phyloP scores from a whole-genome alignment of 495 filamentous ascomycete genomes.

The Penicillium riverlandense region DNA sequence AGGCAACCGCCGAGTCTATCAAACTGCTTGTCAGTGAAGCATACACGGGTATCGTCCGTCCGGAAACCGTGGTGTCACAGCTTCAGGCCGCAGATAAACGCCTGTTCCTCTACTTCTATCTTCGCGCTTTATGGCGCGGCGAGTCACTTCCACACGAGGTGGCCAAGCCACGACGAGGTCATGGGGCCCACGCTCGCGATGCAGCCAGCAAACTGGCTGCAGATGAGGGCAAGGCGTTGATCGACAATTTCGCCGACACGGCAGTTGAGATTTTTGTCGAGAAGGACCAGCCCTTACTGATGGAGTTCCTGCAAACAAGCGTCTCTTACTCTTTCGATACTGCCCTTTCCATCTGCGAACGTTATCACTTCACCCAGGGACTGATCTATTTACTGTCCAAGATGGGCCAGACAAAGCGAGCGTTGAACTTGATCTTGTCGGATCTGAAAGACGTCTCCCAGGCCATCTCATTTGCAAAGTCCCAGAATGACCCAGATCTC shows the following conservation, averaged over 20 bases:
- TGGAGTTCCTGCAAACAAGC: conserved; percentile 79
- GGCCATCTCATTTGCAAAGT: conserved; percentile 89
- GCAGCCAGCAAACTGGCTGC: conserved; percentile 40
- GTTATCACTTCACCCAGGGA: conserved; percentile 71
- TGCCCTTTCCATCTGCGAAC: conserved; percentile 74
- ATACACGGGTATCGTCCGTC: conserved; percentile 75
- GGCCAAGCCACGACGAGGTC: conserved; percentile 32
- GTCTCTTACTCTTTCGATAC: conserved; percentile 72
- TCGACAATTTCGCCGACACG: conserved; percentile 79
- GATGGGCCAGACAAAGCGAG: conserved; percentile 84
- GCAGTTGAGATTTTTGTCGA: conserved; percentile 78
- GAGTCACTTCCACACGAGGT: conserved; percentile 42
- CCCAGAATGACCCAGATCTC: conserved; percentile 79
- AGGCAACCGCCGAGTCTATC: conserved; percentile 72
- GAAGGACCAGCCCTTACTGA: conserved; percentile 71
- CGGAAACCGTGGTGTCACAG: conserved; percentile 69
- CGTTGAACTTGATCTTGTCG: conserved; percentile 85
- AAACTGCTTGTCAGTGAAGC: conserved; percentile 85
- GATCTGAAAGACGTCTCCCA: conserved; percentile 79
- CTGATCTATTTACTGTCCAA: conserved; percentile 92
- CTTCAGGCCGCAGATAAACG: conserved; percentile 45
- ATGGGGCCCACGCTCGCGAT: conserved; percentile 28
- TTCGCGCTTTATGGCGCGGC: conserved; percentile 76
- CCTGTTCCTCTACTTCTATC: conserved; percentile 88
- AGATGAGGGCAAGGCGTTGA: conserved; percentile 63